A percentile compares a stretch with the other conserved stretches of the same genome.
phyloP scores from a whole-genome alignment of 2,329 filamentous ascomycete species.

The Hymenoscyphus albidus region DNA sequence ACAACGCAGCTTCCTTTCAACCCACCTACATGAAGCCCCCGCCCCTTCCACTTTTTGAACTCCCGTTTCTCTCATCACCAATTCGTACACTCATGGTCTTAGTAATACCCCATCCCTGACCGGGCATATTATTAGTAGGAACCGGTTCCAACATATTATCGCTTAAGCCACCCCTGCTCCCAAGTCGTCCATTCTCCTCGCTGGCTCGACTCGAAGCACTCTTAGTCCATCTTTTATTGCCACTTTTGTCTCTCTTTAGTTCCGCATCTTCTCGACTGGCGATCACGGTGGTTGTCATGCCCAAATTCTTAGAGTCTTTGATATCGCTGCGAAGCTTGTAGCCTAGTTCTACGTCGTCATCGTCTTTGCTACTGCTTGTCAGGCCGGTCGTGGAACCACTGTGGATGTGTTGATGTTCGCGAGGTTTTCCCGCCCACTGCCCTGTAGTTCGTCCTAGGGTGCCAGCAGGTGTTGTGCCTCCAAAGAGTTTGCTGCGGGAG shows the following conservation, averaged over 20 bases:
- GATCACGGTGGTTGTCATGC: not conserved
- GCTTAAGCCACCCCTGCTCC: not conserved
- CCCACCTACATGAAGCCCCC: not conserved
- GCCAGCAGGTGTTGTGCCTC: not conserved
- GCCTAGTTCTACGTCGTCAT: not conserved
- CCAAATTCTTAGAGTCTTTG: not conserved
- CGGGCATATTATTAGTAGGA: not conserved
- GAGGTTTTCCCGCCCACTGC: not conserved
- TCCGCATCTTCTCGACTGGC: not conserved
- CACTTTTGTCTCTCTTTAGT: not conserved
- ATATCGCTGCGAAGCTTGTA: not conserved
- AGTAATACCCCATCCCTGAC: not conserved
- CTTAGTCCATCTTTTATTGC: not conserved
- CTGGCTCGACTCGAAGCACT: not conserved
- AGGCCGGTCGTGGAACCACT: not conserved
- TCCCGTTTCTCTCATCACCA: not conserved
- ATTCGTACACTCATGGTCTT: not conserved
- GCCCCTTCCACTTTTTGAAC: not conserved
- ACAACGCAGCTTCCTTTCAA: not conserved
- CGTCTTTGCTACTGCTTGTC: not conserved
- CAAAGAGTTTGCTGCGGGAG: not conserved
- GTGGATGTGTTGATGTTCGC: not conserved
- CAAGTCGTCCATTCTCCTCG: not conserved
- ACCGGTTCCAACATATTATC: not conserved
- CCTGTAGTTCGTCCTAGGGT: not conserved